Conservation (phyloP, 176 grass and related monocot species). For the Musa beccarii region DNA sequence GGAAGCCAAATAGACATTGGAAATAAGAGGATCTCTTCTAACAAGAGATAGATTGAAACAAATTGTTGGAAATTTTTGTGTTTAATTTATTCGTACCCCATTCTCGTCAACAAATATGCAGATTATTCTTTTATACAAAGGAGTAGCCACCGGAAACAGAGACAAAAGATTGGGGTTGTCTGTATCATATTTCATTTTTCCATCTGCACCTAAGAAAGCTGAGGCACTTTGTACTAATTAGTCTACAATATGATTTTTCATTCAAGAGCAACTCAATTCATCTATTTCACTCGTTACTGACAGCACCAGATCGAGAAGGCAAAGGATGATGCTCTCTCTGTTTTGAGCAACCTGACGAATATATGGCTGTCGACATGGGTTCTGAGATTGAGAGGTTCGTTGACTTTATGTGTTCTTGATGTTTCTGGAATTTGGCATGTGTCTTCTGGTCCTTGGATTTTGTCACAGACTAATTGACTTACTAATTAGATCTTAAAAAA, state of each 20-base stretch:
- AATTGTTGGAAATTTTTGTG: neutral
- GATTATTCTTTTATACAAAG: slow-evolving; percentile 66
- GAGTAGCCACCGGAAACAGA: slow-evolving; percentile 46
- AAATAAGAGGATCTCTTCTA: too few species aligned
- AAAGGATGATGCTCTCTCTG: slow-evolving; percentile 60
- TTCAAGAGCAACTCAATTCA: neutral
- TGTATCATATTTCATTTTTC: slow-evolving; percentile 22
- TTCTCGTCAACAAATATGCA: slow-evolving; percentile 12
- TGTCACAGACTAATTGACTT: too few species aligned
- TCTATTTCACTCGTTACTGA: neutral
- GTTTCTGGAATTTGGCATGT: neutral
- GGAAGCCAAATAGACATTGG: slow-evolving; percentile 71
- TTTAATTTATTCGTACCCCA: neutral
- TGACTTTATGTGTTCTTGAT: neutral
- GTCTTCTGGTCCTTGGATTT: too few species aligned
- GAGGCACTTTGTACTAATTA: slow-evolving; percentile 28
- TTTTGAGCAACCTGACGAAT: slow-evolving; percentile 53
- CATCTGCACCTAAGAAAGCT: slow-evolving; percentile 67
- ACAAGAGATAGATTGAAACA: neutral
- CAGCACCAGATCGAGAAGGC: slow-evolving; percentile 46
- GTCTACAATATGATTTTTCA: neutral
- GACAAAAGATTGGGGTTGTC: slow-evolving; percentile 55
- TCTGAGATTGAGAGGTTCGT: slow-evolving; percentile 56
- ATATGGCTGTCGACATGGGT: slow-evolving; percentile 34
- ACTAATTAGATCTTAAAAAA: too few species aligned